Evolutionary conservation across 257 asterid species (phyloP), one percentile per base, ranked within the genome.

Genomic region (Solanum infundibuliforme): DNA sequence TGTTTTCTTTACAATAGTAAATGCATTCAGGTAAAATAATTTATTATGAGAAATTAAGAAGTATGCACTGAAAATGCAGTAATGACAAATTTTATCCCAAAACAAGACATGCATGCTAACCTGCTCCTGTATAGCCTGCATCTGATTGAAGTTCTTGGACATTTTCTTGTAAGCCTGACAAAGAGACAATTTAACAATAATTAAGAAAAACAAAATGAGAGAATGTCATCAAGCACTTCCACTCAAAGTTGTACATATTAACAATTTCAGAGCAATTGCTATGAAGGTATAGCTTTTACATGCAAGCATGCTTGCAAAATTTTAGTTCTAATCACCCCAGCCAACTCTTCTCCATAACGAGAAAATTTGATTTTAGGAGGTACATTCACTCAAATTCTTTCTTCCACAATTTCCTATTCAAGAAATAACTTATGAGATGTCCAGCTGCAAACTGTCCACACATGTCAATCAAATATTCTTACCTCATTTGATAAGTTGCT

Each of bases 71-170:
- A 16, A 81, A 81, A 27, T 9, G 27, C 68, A 27, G 29, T 29
- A 81, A 81, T 46, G 39, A 81, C 65, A 43, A 81, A 46, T 32
- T 81, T 9, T 55, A 36, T 43, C 66, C 27, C 48, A 58, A 81
- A 60, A 43, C 20, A 71, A 81, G 14, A 38, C 76, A 21, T 38
- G 35, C 25, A 90, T 31, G 31, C 87, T 69, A 88, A 97, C 98
- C 99, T 95, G 96, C 90, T 97, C 98, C 91, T 94, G 99, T 82
- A 93, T 79, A 69, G 94, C 94, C 92, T 93, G 96, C 96, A 97
- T 92, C 93, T 76, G 94, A 88, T 87, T 87, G 31, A 93, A 90
- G 91, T 93, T 96, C 90, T 93, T 97, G 84, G 94, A 90, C 89
- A 97, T 84, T 91, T 96, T 96, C 94, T 92, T 93, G 92, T 92